phyloP scores from a whole-genome alignment of 352 stramenopile species.

The Pythium sp. region DNA sequence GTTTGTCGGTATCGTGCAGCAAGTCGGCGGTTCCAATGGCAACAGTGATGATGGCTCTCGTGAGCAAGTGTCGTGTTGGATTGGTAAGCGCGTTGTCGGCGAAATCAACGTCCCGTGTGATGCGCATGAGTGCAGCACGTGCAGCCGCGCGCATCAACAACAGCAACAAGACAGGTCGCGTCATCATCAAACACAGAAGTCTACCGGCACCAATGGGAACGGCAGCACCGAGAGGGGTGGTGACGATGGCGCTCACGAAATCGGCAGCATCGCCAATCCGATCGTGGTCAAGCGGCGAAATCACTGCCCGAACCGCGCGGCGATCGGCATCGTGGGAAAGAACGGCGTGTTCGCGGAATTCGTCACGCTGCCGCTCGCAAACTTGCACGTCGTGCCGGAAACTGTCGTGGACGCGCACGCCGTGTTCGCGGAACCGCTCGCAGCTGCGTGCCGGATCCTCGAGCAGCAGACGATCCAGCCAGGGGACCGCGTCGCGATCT shows the following conservation, averaged over 20 bases:
- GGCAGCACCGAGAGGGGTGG: neutral
- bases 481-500: constrained; percentile 65
- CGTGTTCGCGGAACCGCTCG: constrained; percentile 85
- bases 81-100: constrained; percentile 84
- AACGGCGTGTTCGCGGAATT: constrained; percentile 85
- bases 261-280: neutral
- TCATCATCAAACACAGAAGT: constrained; percentile 10
- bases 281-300: constrained; percentile 57
- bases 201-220: neutral
- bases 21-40: constrained; percentile 29
- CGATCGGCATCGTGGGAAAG: constrained; percentile 81
- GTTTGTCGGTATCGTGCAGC: constrained; percentile 85
- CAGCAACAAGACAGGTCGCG: neutral
- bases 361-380: constrained; percentile 70
- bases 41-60: neutral
- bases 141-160: constrained; percentile 9
- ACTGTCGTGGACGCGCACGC: constrained; percentile 61
- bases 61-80: constrained; percentile 24
- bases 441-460: constrained; percentile 80
- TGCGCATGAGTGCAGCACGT: constrained; percentile 41
- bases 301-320: constrained; percentile 82
- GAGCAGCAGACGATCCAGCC: constrained; percentile 72
- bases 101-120: constrained; percentile 91
- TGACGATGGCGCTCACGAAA: neutral
- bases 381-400: constrained; percentile 81